Evolutionary conservation across 225 moss, liverwort and hornwort genomes (phyloP).

Genomic region (Straminergon stramineum): DNA sequence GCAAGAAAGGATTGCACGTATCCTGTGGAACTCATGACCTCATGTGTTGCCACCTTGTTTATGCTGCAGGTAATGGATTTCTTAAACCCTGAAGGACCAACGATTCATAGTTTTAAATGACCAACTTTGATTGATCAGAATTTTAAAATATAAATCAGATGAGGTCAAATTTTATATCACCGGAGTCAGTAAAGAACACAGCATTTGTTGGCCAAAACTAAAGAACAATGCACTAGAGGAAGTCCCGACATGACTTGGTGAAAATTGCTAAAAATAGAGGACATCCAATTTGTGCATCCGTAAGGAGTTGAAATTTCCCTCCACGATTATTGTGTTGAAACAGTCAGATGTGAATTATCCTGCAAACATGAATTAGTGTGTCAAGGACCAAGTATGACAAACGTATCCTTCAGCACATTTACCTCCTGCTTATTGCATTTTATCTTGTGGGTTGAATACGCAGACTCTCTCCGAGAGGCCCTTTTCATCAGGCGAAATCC

Average conservation of each 20-base stretch:
- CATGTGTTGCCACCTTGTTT: slow-evolving; percentile 87
- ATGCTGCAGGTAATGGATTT: slow-evolving; percentile 75
- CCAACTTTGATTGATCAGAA: background rate
- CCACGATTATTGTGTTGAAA: background rate
- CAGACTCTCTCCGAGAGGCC: slow-evolving; percentile 83
- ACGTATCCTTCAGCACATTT: background rate
- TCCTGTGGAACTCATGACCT: slow-evolving; percentile 72
- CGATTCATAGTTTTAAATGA: background rate
- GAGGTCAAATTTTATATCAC: background rate
- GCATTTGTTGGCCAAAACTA: background rate
- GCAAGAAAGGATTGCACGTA: slow-evolving; percentile 37
- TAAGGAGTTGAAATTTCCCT: background rate
- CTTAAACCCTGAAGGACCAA: background rate
- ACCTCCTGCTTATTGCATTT: background rate
- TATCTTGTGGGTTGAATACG: background rate
- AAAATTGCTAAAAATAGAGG: background rate
- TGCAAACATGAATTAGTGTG: background rate
- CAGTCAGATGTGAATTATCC: background rate
- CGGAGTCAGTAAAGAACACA: background rate
- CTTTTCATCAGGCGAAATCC: slow-evolving; percentile 62
- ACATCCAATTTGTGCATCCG: background rate
- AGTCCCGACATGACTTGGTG: background rate
- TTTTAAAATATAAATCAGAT: background rate
- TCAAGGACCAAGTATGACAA: background rate
- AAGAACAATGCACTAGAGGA: background rate